A percentile compares a stretch with the other conserved stretches of the same genome.
Evolutionary conservation across 306 rosid species (phyloP).

Genomic region (Malus asiatica): DNA sequence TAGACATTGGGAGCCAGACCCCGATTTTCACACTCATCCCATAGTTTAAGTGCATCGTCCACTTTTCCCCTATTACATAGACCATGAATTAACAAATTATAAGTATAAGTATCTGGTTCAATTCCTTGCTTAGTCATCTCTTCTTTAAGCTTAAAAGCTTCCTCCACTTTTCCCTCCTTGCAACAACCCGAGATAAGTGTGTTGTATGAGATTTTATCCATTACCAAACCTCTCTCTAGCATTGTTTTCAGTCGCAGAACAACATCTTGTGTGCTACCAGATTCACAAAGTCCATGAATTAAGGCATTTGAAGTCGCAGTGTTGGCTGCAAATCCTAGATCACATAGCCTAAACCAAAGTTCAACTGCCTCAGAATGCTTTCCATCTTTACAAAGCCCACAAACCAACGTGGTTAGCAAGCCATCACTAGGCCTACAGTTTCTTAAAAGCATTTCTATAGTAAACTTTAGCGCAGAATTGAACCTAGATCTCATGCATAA

Average conservation of each 20-base stretch:
- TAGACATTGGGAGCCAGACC: slow-evolving; percentile 52
- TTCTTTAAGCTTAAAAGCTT: slow-evolving; percentile 47
- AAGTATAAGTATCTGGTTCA: slow-evolving; percentile 53
- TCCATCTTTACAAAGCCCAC: slow-evolving; percentile 51
- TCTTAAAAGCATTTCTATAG: slow-evolving; percentile 33
- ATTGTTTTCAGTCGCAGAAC: slow-evolving; percentile 30
- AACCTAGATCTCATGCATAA: slow-evolving; percentile 40
- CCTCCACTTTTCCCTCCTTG: slow-evolving; percentile 40
- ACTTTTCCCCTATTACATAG: slow-evolving; percentile 49
- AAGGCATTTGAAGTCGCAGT: slow-evolving; percentile 57
- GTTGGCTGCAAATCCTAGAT: slow-evolving; percentile 48
- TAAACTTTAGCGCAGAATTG: slow-evolving; percentile 40
- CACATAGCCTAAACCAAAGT: slow-evolving; percentile 61
- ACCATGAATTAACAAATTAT: slow-evolving; percentile 53
- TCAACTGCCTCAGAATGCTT: slow-evolving; percentile 48
- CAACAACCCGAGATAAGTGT: slow-evolving; percentile 60
- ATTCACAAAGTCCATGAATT: slow-evolving; percentile 56
- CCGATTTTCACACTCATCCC: slow-evolving; percentile 38
- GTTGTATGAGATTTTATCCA: slow-evolving; percentile 62
- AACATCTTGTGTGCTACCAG: slow-evolving; percentile 41
- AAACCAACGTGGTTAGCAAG: slow-evolving; percentile 51
- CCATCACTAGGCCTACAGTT: slow-evolving; percentile 46
- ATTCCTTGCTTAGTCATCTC: slow-evolving; percentile 48
- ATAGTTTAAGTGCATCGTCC: slow-evolving; percentile 42
- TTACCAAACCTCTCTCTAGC: slow-evolving; percentile 45